These are phyloP conservation scores for Chrysanthemum lavandulifolium DNA, from an alignment of 129 eudicot genomes.

Conservation along the genomic window DNA sequence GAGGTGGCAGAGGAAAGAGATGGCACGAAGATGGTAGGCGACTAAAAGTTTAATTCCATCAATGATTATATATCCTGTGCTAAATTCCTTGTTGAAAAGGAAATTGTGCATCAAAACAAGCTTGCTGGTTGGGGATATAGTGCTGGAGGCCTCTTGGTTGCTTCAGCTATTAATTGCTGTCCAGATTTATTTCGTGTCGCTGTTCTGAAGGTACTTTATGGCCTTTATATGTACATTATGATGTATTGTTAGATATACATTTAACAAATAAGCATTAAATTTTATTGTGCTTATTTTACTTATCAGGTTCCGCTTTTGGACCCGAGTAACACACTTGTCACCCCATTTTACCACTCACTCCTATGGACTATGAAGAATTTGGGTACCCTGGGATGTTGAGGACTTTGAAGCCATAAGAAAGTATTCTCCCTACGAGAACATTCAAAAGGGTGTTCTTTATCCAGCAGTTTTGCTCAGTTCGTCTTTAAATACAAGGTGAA, in stretches of 20 bases:
- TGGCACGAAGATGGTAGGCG: constrained; percentile 91
- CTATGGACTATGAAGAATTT: constrained; percentile 86
- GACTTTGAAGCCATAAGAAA: constrained; percentile 81
- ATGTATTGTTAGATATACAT: not conserved
- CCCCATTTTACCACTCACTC: constrained; percentile 83
- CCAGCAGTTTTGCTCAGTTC: constrained; percentile 83
- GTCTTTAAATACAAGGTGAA: constrained; percentile 78
- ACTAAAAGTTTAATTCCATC: constrained; percentile 60
- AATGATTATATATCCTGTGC: constrained; percentile 77
- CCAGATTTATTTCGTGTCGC: constrained; percentile 93
- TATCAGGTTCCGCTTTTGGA: constrained; percentile 88
- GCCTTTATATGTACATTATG: not conserved
- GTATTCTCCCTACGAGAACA: constrained; percentile 79
- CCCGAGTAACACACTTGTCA: constrained; percentile 77
- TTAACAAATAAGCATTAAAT: constrained; percentile 3
- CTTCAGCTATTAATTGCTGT: constrained; percentile 70
- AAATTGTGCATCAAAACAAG: constrained; percentile 64
- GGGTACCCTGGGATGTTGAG: constrained; percentile 83
- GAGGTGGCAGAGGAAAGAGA: constrained; percentile 83
- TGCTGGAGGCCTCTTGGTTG: constrained; percentile 93
- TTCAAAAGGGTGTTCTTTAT: constrained; percentile 61
- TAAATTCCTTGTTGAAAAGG: constrained; percentile 58
- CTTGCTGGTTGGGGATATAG: constrained; percentile 97
- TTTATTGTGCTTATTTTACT: not conserved
- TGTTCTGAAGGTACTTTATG: constrained; percentile 58